A percentile compares a stretch with the other conserved stretches of the same genome.
These are phyloP conservation scores for Rusavskia elegans DNA, from an alignment of 495 filamentous ascomycete species.

Conservation along the genomic window DNA sequence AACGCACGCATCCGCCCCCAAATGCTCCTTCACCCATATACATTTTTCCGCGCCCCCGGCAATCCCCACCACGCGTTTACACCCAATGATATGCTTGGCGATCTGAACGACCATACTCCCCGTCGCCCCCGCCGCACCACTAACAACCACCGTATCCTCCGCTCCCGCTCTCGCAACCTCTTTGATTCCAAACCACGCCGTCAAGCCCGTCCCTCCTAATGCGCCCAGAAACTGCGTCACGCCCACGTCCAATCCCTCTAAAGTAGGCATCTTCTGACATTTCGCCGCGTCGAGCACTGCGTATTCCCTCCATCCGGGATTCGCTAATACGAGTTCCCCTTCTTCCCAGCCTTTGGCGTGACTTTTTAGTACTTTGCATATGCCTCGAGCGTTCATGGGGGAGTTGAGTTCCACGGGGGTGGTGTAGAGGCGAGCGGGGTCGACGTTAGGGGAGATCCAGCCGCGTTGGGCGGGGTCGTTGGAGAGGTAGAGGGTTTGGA, in stretches of 20 bases:
- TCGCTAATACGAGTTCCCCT: constrained; percentile 26
- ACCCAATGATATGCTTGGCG: constrained; percentile 38
- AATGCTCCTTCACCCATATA: constrained; percentile 36
- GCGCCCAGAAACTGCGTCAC: constrained; percentile 33
- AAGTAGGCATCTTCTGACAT: constrained; percentile 11
- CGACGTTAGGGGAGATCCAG: constrained; percentile 38
- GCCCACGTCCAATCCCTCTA: constrained; percentile 18
- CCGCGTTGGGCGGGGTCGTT: constrained; percentile 56
- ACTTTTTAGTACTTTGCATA: constrained; percentile 31
- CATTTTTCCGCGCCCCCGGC: constrained; percentile 54
- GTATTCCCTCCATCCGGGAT: constrained; percentile 35
- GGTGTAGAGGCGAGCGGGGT: constrained; percentile 34
- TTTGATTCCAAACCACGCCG: constrained; percentile 35
- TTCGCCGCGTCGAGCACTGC: constrained; percentile 22
- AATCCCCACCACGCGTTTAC: constrained; percentile 32
- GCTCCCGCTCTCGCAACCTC: constrained; percentile 21
- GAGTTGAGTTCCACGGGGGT: constrained; percentile 40
- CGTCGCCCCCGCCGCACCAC: constrained; percentile 31
- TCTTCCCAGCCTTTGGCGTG: constrained; percentile 13
- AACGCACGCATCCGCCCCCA: constrained; percentile 50
- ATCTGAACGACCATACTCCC: constrained; percentile 33
- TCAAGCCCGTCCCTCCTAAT: constrained; percentile 30
- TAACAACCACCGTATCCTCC: constrained; percentile 30
- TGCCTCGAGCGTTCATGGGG: constrained; percentile 37
- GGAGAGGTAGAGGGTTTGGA: constrained; percentile 45